Evolutionary conservation across 164 flowering plant species (phyloP).

Genomic region (Houttuynia cordata): DNA sequence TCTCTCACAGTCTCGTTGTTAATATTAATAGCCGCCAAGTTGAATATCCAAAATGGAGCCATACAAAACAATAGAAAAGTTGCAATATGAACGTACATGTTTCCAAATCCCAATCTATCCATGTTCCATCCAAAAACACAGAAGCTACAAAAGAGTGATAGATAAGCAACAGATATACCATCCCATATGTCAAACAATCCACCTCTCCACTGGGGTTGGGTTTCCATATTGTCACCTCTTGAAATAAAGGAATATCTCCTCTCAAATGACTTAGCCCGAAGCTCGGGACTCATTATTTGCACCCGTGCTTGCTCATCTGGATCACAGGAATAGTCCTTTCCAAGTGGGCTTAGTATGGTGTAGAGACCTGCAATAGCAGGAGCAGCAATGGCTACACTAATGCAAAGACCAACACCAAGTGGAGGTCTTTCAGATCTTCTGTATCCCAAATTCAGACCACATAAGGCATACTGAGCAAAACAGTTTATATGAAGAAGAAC

Average conservation of each 20-base stretch:
- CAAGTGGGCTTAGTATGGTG: slow-evolving; percentile 64
- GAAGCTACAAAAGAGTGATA: slow-evolving; percentile 71
- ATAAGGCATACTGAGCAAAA: slow-evolving; percentile 77
- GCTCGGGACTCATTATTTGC: slow-evolving; percentile 6
- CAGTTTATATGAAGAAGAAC: slow-evolving; percentile 68
- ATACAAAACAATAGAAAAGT: slow-evolving; percentile 72
- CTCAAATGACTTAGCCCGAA: slow-evolving; percentile 31
- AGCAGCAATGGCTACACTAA: slow-evolving; percentile 71
- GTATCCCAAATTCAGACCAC: slow-evolving; percentile 75
- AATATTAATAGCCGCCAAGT: slow-evolving; percentile 71
- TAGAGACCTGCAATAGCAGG: slow-evolving; percentile 81
- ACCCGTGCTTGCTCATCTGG: slow-evolving; percentile 51
- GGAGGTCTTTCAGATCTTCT: slow-evolving; percentile 81
- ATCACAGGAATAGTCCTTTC: slow-evolving; percentile 53
- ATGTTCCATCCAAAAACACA: slow-evolving; percentile 98
- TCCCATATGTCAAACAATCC: slow-evolving; percentile 87
- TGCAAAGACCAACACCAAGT: slow-evolving; percentile 60
- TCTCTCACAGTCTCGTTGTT: slow-evolving; percentile 48
- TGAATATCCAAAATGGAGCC: slow-evolving; percentile 89
- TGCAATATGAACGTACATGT: slow-evolving; percentile 92
- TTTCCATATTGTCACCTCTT: slow-evolving; percentile 39
- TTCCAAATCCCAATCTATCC: slow-evolving; percentile 95
- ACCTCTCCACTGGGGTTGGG: slow-evolving; percentile 68
- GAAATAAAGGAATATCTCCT: slow-evolving; percentile 62
- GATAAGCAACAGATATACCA: slow-evolving; percentile 67